Conservation (phyloP, 139 green algal genomes). For the Volvox reticuliferus region DNA sequence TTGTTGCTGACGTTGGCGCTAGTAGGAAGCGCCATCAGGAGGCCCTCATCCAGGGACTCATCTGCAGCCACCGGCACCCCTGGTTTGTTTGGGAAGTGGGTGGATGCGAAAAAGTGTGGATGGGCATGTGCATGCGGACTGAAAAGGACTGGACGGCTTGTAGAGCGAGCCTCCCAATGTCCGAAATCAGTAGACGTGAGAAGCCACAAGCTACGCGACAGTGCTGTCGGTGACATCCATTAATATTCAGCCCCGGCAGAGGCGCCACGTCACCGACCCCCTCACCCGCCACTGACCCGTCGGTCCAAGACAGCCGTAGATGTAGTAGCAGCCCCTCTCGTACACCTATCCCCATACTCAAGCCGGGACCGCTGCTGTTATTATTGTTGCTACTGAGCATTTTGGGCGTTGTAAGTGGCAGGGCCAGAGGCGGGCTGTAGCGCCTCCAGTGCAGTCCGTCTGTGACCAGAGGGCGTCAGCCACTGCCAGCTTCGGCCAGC, state of each 20-base stretch:
- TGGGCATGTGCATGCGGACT: background rate
- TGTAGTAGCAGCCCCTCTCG: conserved; percentile 69
- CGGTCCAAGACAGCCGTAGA: conserved; percentile 37
- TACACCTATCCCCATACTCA: background rate
- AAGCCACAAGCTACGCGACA: no score
- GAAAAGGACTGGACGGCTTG: no score
- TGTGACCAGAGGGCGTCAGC: background rate
- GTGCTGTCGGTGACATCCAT: no score
- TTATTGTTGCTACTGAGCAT: background rate
- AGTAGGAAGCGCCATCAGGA: background rate
- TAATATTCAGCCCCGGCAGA: conserved; percentile 80
- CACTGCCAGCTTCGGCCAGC: background rate
- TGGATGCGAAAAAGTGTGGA: no score
- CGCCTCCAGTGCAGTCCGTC: conserved; percentile 12
- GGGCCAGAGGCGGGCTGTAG: conserved; percentile 74
- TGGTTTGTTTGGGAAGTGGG: background rate
- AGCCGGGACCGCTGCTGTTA: background rate
- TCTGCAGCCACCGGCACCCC: conserved; percentile 85
- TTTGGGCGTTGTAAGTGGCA: conserved; percentile 71
- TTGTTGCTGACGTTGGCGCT: background rate
- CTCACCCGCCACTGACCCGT: conserved; percentile 8
- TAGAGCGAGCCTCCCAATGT: no score
- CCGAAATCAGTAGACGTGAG: no score
- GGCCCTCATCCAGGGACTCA: conserved; percentile 87
- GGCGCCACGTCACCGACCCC: conserved; percentile 87